Conservation (phyloP, 2,329 filamentous ascomycete species). For the Aspergillus novofumigatus region DNA sequence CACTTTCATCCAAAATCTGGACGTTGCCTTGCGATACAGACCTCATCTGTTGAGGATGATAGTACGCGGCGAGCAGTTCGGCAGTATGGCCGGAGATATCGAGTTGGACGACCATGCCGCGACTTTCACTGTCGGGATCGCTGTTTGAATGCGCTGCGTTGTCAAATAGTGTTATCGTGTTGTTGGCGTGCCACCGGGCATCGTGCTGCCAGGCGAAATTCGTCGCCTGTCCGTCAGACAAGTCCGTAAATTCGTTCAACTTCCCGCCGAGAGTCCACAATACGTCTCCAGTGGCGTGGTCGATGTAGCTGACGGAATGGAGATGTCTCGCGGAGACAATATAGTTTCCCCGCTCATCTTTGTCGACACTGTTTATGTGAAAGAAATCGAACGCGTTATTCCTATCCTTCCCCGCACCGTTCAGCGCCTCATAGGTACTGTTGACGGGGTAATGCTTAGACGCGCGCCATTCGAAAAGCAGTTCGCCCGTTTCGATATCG, state of each 20-base stretch:
- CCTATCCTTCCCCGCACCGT: conserved; percentile 7
- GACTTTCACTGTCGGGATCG: conserved; percentile 28
- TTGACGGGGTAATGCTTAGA: conserved; percentile 29
- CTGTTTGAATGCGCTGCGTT: conserved; percentile 26
- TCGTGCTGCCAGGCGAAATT: conserved; percentile 48
- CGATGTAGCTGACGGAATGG: conserved; percentile 47
- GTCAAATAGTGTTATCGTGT: conserved; percentile 37
- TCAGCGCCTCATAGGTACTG: conserved; percentile 14
- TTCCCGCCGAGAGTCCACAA: conserved; percentile 53
- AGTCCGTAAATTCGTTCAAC: conserved; percentile 43
- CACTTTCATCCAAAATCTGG: conserved; percentile 38
- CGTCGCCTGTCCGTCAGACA: conserved; percentile 39
- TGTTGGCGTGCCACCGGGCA: conserved; percentile 35
- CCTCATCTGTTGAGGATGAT: conserved; percentile 36
- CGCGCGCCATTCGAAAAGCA: conserved; percentile 42
- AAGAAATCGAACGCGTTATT: conserved; percentile 50
- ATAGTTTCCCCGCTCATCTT: conserved; percentile 49
- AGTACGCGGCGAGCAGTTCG: conserved; percentile 35
- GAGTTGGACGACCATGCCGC: conserved; percentile 43
- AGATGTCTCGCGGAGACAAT: conserved; percentile 51
- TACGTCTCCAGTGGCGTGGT: conserved; percentile 44
- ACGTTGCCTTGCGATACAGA: conserved; percentile 40
- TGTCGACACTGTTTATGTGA: conserved; percentile 55
- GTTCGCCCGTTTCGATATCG: conserved; percentile 38
- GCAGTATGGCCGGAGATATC: conserved; percentile 39